These are phyloP conservation scores for Leptographium procerum DNA, from an alignment of 2,329 filamentous ascomycete genomes.

Conservation along the genomic window DNA sequence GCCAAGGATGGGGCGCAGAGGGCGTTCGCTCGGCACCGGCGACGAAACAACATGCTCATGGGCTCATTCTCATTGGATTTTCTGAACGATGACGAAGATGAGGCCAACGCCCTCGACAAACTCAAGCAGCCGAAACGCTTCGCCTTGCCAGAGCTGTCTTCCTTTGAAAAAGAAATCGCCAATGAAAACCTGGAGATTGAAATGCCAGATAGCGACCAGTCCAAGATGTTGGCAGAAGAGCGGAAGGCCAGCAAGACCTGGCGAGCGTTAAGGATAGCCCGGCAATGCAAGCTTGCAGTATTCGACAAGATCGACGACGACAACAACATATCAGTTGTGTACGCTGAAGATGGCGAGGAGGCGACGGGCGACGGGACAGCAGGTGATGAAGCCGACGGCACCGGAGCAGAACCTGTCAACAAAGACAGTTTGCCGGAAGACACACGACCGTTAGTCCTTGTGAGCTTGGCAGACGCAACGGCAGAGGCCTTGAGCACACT, in stretches of 20 bases:
- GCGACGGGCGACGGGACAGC: conserved; percentile 29
- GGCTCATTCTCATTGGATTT: conserved; percentile 70
- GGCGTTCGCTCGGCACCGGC: conserved; percentile 59
- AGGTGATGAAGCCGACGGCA: background rate
- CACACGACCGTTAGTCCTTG: conserved; percentile 50
- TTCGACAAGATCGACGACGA: conserved; percentile 86
- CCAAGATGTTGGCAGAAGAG: conserved; percentile 46
- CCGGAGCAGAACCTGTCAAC: conserved; percentile 10
- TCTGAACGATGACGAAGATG: conserved; percentile 52
- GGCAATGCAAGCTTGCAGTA: conserved; percentile 57
- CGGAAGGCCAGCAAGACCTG: conserved; percentile 82
- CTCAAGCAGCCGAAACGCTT: conserved; percentile 57
- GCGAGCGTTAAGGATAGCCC: conserved; percentile 74
- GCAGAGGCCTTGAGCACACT: conserved; percentile 53
- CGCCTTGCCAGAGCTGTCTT: conserved; percentile 55
- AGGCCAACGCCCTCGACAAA: conserved; percentile 48
- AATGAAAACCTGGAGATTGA: conserved; percentile 78
- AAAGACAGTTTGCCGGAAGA: conserved; percentile 31
- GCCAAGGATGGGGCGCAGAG: conserved; percentile 56
- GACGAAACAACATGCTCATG: conserved; percentile 54
- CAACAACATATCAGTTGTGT: conserved; percentile 53
- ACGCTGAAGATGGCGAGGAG: conserved; percentile 52
- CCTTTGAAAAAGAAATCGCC: conserved; percentile 62
- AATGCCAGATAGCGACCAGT: conserved; percentile 56
- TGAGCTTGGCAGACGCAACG: conserved; percentile 49